Conservation (phyloP, 495 filamentous ascomycete species). For the Hyaloscypha hepaticicola region DNA sequence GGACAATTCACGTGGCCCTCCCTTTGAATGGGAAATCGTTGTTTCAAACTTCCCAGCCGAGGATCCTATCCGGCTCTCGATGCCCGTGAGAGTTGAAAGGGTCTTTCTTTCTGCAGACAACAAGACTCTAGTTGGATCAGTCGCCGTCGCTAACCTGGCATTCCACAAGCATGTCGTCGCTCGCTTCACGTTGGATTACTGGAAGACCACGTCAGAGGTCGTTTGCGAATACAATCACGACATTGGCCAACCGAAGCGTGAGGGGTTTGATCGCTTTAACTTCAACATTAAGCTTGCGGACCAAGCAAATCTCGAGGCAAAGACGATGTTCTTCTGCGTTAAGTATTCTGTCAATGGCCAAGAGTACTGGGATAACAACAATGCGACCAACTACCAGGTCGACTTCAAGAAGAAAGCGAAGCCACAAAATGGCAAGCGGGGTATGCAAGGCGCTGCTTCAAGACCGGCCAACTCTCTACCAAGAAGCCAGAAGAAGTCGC, state of each 20-base stretch:
- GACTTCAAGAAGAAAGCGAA: conserved; percentile 81
- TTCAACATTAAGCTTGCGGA: conserved; percentile 94
- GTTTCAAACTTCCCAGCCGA: conserved; percentile 80
- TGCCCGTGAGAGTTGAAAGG: conserved; percentile 74
- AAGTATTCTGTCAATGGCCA: conserved; percentile 81
- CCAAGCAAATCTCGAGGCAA: conserved; percentile 82
- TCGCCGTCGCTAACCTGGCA: conserved; percentile 83
- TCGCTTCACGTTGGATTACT: conserved; percentile 94
- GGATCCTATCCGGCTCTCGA: conserved; percentile 56
- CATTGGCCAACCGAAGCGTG: conserved; percentile 62
- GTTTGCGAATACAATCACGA: conserved; percentile 83
- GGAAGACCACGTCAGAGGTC: conserved; percentile 97
- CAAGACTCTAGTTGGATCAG: conserved; percentile 75
- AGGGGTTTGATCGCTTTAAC: conserved; percentile 82
- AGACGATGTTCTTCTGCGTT: conserved; percentile 89
- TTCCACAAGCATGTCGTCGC: conserved; percentile 88
- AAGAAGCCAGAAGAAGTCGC: conserved; percentile 65
- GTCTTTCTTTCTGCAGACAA: conserved; percentile 86
- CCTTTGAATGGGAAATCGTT: conserved; percentile 84
- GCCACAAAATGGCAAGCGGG: conserved; percentile 54
- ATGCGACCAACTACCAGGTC: conserved; percentile 80
- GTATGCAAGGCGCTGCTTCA: conserved; percentile 46
- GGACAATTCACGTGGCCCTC: conserved; percentile 51
- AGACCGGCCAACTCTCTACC: conserved; percentile 64
- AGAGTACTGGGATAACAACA: conserved; percentile 96